Evolutionary conservation across 441 rosid species (phyloP).

Genomic region (Syzygium malaccense): DNA sequence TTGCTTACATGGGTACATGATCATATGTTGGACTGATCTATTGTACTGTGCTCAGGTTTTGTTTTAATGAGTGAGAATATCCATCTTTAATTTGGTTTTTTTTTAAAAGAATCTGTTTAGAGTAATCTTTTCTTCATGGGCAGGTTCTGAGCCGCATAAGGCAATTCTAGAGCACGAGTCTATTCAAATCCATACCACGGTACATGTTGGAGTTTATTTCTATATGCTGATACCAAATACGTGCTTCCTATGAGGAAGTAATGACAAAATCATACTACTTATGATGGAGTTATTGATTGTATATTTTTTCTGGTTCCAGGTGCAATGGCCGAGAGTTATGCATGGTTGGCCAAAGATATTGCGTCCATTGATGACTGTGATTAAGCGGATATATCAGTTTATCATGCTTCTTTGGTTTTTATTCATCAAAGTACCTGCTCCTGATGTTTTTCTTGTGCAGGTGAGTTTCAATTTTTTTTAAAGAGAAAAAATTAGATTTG

Average conservation of each 20-base stretch:
- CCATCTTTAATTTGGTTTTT: not conserved
- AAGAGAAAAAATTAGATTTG: not conserved
- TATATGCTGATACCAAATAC: not conserved
- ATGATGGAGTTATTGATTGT: not conserved
- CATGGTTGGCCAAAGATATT: conserved; percentile 51
- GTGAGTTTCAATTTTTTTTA: conserved; percentile 23
- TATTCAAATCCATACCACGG: conserved; percentile 85
- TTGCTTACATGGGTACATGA: not conserved
- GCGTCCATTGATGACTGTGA: conserved; percentile 49
- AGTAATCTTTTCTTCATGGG: conserved; percentile 8
- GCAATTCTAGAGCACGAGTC: conserved; percentile 59
- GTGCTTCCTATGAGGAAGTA: not conserved
- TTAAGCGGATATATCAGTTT: conserved; percentile 80
- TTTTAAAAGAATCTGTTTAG: not conserved
- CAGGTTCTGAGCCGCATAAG: conserved; percentile 84
- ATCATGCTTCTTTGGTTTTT: conserved; percentile 78
- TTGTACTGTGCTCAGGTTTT: not conserved
- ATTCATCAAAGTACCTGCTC: conserved; percentile 59
- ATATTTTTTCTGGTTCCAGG: conserved; percentile 25
- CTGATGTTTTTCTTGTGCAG: conserved; percentile 91
- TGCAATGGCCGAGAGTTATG: conserved; percentile 44
- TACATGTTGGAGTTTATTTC: conserved; percentile 14
- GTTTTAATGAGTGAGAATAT: not conserved
- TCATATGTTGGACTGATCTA: not conserved
- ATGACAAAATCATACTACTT: not conserved